Evolutionary conservation across 176 grass and related monocot species (phyloP).

Genomic region (Canna indica): DNA sequence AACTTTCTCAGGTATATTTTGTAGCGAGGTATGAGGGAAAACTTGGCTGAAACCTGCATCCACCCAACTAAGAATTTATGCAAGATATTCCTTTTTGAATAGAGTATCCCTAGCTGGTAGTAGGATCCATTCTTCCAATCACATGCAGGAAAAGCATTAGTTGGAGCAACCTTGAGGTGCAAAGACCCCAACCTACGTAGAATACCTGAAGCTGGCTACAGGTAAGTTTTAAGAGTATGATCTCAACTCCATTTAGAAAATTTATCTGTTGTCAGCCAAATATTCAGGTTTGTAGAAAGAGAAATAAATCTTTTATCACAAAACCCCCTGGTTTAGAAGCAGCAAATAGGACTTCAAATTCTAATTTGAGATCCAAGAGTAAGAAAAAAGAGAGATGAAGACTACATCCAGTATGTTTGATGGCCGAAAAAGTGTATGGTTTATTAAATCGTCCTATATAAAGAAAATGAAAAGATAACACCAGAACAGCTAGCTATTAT

Average conservation of each 20-base stretch:
- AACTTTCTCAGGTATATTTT: no score
- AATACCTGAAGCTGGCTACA: not conserved
- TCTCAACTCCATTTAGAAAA: not conserved
- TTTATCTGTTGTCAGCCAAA: no score
- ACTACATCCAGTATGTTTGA: not conserved
- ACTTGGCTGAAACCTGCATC: no score
- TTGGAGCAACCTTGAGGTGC: not conserved
- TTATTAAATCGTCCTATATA: not conserved
- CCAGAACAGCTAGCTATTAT: not conserved
- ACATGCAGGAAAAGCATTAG: not conserved
- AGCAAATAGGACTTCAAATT: not conserved
- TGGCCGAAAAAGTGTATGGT: not conserved
- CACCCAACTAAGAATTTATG: no score
- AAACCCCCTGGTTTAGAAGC: not conserved
- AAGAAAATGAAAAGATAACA: not conserved
- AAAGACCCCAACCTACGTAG: no score
- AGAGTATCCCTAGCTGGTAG: not conserved
- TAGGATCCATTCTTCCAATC: not conserved
- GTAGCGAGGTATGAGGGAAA: no score
- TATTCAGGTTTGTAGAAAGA: not conserved
- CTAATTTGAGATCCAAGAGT: not conserved
- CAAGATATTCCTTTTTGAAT: not conserved
- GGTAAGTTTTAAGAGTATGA: not conserved
- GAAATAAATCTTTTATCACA: not conserved
- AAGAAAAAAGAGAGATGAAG: not conserved